Evolutionary conservation across 2,329 filamentous ascomycete genomes (phyloP).

Genomic region (Scytalidium sp.): DNA sequence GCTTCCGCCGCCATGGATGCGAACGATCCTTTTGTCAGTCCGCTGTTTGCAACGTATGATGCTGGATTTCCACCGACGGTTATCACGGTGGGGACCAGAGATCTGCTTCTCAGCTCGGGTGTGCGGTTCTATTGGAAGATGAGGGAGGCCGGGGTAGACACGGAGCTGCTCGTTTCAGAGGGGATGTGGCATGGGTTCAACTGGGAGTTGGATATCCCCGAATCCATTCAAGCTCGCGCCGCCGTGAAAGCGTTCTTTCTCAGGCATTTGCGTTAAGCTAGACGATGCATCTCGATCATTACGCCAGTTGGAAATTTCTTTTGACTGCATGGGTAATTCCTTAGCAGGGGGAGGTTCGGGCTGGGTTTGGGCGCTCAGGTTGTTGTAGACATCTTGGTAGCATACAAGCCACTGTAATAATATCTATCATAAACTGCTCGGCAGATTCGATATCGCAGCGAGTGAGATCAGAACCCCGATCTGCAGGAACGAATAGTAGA

Average conservation of each 20-base stretch:
- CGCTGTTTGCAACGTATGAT: background rate
- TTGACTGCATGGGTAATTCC: too few relatives aligned
- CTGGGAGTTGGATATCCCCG: background rate
- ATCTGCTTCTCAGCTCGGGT: background rate
- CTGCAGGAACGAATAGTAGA: too few relatives aligned
- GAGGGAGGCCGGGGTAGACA: background rate
- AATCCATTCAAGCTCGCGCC: background rate
- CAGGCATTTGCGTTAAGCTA: too few relatives aligned
- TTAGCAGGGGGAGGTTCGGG: too few relatives aligned
- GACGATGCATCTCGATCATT: too few relatives aligned
- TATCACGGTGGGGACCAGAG: background rate
- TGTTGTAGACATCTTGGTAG: too few relatives aligned
- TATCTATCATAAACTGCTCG: too few relatives aligned
- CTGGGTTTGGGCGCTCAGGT: too few relatives aligned
- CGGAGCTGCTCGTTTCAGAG: background rate
- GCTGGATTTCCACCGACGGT: background rate
- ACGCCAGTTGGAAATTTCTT: too few relatives aligned
- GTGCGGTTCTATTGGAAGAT: background rate
- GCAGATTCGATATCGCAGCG: too few relatives aligned
- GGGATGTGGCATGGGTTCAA: background rate
- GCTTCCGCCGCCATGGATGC: background rate
- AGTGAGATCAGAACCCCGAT: too few relatives aligned
- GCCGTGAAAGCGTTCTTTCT: background rate
- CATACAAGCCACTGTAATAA: too few relatives aligned
- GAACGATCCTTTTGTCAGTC: background rate